These are phyloP conservation scores for Ophiocordyceps robertsii DNA, from an alignment of 2,329 filamentous ascomycete genomes.

Conservation along the genomic window DNA sequence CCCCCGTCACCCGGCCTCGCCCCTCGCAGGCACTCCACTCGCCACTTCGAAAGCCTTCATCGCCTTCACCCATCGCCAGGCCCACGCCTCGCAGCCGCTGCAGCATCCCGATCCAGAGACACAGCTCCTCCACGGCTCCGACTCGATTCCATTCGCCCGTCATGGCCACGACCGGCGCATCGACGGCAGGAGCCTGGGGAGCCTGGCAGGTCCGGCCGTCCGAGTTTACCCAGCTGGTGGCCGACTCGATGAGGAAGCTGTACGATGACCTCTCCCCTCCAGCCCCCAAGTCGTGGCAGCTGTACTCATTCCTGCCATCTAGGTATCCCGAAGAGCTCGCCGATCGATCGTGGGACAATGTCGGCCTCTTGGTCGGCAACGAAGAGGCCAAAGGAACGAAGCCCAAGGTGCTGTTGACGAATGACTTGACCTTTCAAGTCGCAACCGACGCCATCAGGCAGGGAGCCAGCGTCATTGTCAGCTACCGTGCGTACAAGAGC, in stretches of 20 bases:
- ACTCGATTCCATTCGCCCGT: neutral
- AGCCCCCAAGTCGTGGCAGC: too few species aligned
- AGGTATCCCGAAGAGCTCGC: constrained; percentile 85
- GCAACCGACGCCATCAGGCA: constrained; percentile 77
- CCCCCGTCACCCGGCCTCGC: too few species aligned
- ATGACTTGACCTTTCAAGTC: constrained; percentile 81
- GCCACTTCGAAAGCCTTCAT: too few species aligned
- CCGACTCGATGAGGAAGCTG: constrained; percentile 68
- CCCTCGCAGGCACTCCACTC: too few species aligned
- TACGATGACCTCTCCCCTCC: constrained; percentile 27
- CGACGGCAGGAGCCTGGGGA: constrained; percentile 18
- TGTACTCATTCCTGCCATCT: neutral
- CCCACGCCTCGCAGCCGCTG: too few species aligned
- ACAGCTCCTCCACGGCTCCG: too few species aligned
- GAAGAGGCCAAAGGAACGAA: constrained; percentile 17
- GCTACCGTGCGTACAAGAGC: constrained; percentile 53
- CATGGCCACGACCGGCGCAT: constrained; percentile 9
- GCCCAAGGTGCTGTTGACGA: constrained; percentile 46
- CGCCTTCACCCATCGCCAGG: too few species aligned
- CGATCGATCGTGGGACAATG: constrained; percentile 90
- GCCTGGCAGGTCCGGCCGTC: constrained; percentile 25
- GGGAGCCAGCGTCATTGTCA: constrained; percentile 66
- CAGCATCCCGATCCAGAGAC: too few species aligned
- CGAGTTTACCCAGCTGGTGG: constrained; percentile 45
- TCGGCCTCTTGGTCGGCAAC: constrained; percentile 58